phyloP scores from a whole-genome alignment of 1,284 basidiomycete genomes.

The Flammula alnicola region DNA sequence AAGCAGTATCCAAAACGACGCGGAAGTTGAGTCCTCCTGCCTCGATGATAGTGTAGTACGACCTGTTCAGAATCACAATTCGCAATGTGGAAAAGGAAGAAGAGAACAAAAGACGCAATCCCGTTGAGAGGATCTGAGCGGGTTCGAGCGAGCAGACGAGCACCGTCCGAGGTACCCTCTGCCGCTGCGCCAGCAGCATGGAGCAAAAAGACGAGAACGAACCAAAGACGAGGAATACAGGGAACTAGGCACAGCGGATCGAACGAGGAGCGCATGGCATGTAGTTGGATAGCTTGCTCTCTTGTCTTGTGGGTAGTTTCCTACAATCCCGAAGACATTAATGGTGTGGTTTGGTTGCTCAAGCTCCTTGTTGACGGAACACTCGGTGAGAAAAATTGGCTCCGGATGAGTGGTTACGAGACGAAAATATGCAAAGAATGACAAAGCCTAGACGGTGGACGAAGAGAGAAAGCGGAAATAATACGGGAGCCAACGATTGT shows the following conservation, averaged over 20 bases:
- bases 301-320: neutral
- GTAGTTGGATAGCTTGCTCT: neutral
- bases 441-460: too few relatives aligned
- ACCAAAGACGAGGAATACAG: neutral
- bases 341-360: too few relatives aligned
- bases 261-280: neutral
- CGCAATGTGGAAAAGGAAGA: too few relatives aligned
- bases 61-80: constrained; percentile 42
- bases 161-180: neutral
- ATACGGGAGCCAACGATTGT: too few relatives aligned
- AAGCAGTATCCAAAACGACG: constrained; percentile 77
- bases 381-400: too few relatives aligned
- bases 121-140: constrained; percentile 31
- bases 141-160: constrained; percentile 20
- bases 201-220: constrained; percentile 8
- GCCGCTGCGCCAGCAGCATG: neutral
- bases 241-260: neutral
- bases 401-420: too few relatives aligned
- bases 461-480: too few relatives aligned
- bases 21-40: constrained; percentile 68
- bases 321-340: constrained; percentile 5
- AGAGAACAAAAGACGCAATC: constrained; percentile 52
- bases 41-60: constrained; percentile 66
- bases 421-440: too few relatives aligned
- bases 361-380: too few relatives aligned